These are phyloP conservation scores for Vitis hybrid DNA, from an alignment of 177 flowering plant genomes.

Conservation along the genomic window DNA sequence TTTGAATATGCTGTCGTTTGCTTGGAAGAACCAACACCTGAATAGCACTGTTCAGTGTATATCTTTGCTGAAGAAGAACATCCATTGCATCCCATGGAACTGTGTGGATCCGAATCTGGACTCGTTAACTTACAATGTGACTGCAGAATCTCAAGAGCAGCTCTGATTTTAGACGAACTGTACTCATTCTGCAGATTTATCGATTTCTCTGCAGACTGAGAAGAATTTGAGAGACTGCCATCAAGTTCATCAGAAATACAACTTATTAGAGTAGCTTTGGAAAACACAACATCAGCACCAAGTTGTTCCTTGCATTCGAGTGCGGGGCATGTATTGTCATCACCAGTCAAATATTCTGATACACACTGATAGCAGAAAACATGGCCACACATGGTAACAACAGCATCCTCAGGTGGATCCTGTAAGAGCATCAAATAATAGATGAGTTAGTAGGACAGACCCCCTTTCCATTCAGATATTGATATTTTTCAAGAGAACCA, in stretches of 20 bases:
- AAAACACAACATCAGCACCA: constrained; percentile 61
- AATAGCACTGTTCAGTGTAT: constrained; percentile 10
- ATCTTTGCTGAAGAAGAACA: constrained; percentile 19
- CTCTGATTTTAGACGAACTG: constrained; percentile 76
- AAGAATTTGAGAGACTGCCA: constrained; percentile 22
- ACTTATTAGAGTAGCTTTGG: constrained; percentile 59
- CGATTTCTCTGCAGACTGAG: constrained; percentile 33
- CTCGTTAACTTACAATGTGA: constrained; percentile 31
- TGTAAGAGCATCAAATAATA: constrained; percentile 26
- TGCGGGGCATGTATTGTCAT: constrained; percentile 80
- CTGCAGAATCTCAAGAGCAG: constrained; percentile 64
- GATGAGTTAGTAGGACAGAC: constrained; percentile 1
- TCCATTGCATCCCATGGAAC: constrained; percentile 25
- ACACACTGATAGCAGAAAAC: constrained; percentile 97
- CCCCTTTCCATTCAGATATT: neutral
- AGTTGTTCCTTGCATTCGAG: constrained; percentile 67
- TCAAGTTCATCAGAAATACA: constrained; percentile 44
- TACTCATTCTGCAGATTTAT: constrained; percentile 34
- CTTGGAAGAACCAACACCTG: constrained; percentile 13
- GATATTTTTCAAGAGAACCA: too few relatives aligned
- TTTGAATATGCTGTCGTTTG: constrained; percentile 14
- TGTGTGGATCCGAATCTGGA: constrained; percentile 13
- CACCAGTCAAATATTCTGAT: constrained; percentile 77
- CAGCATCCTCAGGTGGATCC: constrained; percentile 97
- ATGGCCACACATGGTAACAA: constrained; percentile 89